Evolutionary conservation across 225 moss, liverwort and hornwort genomes (phyloP).

Genomic region (Climacium dendroides): DNA sequence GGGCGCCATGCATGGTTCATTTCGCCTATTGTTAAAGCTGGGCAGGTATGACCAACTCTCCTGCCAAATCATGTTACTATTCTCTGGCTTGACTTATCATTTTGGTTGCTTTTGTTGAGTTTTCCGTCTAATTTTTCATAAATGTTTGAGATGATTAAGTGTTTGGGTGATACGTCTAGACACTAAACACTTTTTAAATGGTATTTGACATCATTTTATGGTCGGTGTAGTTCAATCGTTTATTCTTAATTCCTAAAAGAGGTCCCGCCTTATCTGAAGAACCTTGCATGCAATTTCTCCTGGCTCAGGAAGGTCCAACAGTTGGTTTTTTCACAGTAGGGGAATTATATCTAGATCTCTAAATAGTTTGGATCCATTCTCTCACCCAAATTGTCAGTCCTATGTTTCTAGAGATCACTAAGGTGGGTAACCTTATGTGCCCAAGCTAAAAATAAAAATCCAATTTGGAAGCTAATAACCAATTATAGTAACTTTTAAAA

Average conservation of each 20-base stretch:
- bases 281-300: neutral
- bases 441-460: neutral
- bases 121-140: neutral
- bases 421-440: neutral
- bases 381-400: neutral
- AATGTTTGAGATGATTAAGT: neutral
- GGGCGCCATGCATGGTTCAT: constrained; percentile 72
- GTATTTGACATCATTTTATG: neutral
- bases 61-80: neutral
- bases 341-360: neutral
- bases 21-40: constrained; percentile 35
- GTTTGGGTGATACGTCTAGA: neutral
- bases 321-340: neutral
- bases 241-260: neutral
- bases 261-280: too few species aligned
- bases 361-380: neutral
- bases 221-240: neutral
- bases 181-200: neutral
- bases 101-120: neutral
- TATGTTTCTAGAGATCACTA: neutral
- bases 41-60: constrained; percentile 44
- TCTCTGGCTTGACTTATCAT: neutral
- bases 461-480: neutral
- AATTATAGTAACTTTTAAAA: neutral
- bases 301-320: neutral